phyloP scores from a whole-genome alignment of 768 basidiomycete genomes.

The Cubamyces lactineus region DNA sequence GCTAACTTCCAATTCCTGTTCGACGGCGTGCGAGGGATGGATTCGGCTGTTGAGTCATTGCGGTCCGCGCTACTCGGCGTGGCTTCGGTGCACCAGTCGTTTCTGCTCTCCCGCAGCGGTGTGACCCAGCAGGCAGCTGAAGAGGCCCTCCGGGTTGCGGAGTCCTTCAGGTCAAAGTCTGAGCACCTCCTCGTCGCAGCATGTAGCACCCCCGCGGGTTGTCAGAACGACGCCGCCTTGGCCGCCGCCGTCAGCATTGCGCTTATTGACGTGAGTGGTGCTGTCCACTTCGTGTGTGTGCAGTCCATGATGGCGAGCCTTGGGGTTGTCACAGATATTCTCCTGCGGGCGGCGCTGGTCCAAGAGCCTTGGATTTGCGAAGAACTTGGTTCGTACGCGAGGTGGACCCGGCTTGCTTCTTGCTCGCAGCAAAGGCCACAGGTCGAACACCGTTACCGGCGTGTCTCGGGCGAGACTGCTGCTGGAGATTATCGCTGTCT shows the following conservation, averaged over 20 bases:
- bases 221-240: conserved; percentile 35
- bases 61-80: conserved; percentile 44
- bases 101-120: conserved; percentile 41
- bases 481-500: conserved; percentile 47
- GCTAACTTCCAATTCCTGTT: conserved; percentile 47
- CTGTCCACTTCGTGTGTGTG: conserved; percentile 13
- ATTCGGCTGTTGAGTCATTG: conserved; percentile 44
- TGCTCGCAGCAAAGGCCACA: conserved; percentile 36
- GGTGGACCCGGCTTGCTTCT: conserved; percentile 45
- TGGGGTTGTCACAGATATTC: conserved; percentile 42
- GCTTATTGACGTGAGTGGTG: conserved; percentile 42
- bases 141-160: conserved; percentile 41
- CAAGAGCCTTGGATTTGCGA: conserved; percentile 43
- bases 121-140: conserved; percentile 26
- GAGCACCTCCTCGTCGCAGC: conserved; percentile 39
- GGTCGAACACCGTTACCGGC: conserved; percentile 31
- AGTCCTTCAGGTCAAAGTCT: conserved; percentile 39
- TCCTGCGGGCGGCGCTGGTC: conserved; percentile 44
- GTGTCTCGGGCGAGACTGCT: conserved; percentile 41
- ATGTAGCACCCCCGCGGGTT: conserved; percentile 36
- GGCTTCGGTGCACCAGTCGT: conserved; percentile 48
- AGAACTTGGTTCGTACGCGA: conserved; percentile 43
- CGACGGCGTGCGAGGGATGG: conserved; percentile 41
- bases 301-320: conserved; percentile 8
- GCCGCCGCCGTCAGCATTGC: conserved; percentile 36